Conservation (phyloP, 2,329 filamentous ascomycete species). For the Ilyonectria destructans region DNA sequence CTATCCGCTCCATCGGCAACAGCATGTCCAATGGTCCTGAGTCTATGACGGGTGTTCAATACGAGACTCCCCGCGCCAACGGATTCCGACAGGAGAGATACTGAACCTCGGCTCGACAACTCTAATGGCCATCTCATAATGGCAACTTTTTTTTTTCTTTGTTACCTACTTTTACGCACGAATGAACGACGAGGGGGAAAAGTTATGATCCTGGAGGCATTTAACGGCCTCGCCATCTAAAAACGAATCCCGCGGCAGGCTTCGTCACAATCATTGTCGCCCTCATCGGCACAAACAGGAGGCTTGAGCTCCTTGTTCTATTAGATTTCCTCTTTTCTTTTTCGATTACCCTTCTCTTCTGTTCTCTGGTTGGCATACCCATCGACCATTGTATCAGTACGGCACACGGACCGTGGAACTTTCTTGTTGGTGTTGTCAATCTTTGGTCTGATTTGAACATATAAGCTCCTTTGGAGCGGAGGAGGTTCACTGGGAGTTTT, state of each 20-base stretch:
- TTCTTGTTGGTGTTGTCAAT: conserved; percentile 27
- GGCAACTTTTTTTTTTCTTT: conserved; percentile 39
- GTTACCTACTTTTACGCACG: conserved; percentile 41
- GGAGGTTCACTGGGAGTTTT: conserved; percentile 39
- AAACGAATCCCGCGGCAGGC: conserved; percentile 27
- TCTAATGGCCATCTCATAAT: conserved; percentile 16
- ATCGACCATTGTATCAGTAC: conserved; percentile 38
- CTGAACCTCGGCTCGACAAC: conserved; percentile 35
- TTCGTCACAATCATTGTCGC: conserved; percentile 27
- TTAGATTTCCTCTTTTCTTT: conserved; percentile 41
- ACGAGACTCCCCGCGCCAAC: conserved; percentile 66
- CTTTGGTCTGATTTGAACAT: conserved; percentile 36
- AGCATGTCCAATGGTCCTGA: conserved; percentile 65
- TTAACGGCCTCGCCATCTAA: conserved; percentile 35
- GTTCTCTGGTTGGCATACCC: conserved; percentile 30
- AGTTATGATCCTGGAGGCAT: conserved; percentile 43
- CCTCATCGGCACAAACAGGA: conserved; percentile 28
- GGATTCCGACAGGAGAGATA: conserved; percentile 64
- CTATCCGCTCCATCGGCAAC: conserved; percentile 68
- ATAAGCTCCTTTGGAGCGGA: conserved; percentile 22
- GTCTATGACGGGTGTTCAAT: conserved; percentile 78
- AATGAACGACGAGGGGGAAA: conserved; percentile 49
- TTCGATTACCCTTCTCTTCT: conserved; percentile 23
- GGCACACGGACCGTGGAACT: conserved; percentile 33
- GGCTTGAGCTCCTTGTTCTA: conserved; percentile 39